Base-by-base conservation (phyloP, 495 filamentous ascomycete genomes). In the Rhypophila decipiens region DNA sequence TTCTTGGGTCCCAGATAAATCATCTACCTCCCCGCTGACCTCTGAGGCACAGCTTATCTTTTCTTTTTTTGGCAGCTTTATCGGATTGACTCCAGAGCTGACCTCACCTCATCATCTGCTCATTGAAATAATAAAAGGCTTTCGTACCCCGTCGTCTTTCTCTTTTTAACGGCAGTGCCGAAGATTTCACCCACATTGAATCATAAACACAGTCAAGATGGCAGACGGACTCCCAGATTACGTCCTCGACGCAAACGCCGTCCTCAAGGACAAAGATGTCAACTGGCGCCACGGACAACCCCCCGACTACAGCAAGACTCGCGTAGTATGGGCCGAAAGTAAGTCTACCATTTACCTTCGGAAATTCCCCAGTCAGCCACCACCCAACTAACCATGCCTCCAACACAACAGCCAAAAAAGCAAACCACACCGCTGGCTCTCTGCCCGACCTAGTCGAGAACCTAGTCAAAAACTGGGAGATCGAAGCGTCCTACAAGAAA, bases 401-500 rank as follows among this genome's bases (percentile, higher is more conserved):
- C 41, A 41, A 33, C 46, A 22, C 41, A 42, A 15, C 53, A 82
- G 80, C 75, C n/a, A 83, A 80, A 53, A 69, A 58, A 7, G 63
- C 58, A 47, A 64, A 58, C 53, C 80, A 84, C 61, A 64, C 63
- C 24, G 71, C 78, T n/a, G 66, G 64, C 21, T 77, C 70, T 49
- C 70, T 85, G 8, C 73, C 75, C 7, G 54, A 69, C 44, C 71
- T 85, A 1, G 78, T 86, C 47, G 73, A 84, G 53, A 84, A 84
- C 61, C 76, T 84, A 0, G 80, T 85, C 57, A 84, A 85, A 60
- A 84, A 84, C 67, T 84, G 82, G 82, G 80, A 84, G 58, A 74
- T 83, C 51, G 82, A 86, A 63, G 80, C 82, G 9, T 81, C 76
- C 4, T 82, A 80, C 74, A 86, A 85, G 58, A 70, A 66, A 7